Percentiles rank a stretch among this genome's conserved stretches.
These are phyloP conservation scores for Hypericum androsaemum DNA, from an alignment of 345 rosid genomes.

Conservation along the genomic window DNA sequence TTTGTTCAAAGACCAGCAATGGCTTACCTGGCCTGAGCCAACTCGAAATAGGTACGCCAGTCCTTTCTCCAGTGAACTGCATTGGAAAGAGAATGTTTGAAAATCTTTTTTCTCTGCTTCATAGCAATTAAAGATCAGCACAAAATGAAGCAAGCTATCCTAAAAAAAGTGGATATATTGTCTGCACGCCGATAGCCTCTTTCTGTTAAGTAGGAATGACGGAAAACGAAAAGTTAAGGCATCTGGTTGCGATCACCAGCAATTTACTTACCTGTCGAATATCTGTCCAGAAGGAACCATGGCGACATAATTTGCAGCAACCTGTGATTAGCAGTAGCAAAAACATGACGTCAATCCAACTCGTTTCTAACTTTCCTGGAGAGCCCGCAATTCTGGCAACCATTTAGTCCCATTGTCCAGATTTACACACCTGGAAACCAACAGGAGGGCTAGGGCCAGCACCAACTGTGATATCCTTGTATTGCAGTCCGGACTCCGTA, in stretches of 20 bases:
- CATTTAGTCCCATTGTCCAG: background rate
- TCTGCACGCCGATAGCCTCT: too few species aligned
- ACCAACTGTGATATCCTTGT: constrained; percentile 87
- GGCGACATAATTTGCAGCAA: constrained; percentile 91
- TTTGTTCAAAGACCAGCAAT: background rate
- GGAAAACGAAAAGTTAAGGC: too few species aligned
- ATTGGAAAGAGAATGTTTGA: constrained; percentile 5
- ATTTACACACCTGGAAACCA: constrained; percentile 67
- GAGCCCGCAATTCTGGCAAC: too few species aligned
- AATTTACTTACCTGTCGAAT: constrained; percentile 77
- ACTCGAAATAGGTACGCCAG: constrained; percentile 71
- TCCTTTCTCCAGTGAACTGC: constrained; percentile 87
- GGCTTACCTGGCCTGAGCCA: constrained; percentile 82
- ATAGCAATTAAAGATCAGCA: too few species aligned
- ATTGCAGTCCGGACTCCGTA: constrained; percentile 81
- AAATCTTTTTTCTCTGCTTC: background rate
- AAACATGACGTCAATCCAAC: background rate
- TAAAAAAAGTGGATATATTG: too few species aligned
- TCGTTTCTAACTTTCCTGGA: too few species aligned
- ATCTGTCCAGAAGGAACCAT: constrained; percentile 94
- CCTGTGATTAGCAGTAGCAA: constrained; percentile 29
- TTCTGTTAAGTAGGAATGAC: too few species aligned
- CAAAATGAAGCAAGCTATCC: too few species aligned
- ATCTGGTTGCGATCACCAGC: too few species aligned
- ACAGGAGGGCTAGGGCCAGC: constrained; percentile 74